Conservation (phyloP, 352 stramenopile species). For the Phytophthora podocarpi region DNA sequence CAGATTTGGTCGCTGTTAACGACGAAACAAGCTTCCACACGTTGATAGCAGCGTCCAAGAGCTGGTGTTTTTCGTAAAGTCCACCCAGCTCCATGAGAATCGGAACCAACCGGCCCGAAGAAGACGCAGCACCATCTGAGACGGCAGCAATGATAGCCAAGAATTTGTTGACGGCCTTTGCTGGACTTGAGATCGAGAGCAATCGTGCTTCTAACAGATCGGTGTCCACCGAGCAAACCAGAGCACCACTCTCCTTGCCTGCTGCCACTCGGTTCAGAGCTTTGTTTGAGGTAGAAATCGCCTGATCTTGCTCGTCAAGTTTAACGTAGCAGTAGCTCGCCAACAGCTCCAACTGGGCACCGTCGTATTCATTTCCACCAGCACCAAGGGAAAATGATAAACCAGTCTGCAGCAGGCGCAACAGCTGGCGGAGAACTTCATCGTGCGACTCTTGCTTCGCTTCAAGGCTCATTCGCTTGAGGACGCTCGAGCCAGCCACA, state of each 20-base stretch:
- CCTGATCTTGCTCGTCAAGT: conserved; percentile 29
- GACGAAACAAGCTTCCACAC: conserved; percentile 67
- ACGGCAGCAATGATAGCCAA: conserved; percentile 23
- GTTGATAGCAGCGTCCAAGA: conserved; percentile 57
- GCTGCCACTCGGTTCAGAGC: conserved; percentile 34
- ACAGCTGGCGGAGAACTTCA: conserved; percentile 23
- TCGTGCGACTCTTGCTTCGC: conserved; percentile 12
- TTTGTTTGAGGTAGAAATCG: conserved; percentile 13
- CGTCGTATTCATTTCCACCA: conserved; percentile 16
- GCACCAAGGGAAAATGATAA: conserved; percentile 30
- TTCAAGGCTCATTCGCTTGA: conserved; percentile 45
- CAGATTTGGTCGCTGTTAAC: conserved; percentile 31
- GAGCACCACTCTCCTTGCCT: neutral
- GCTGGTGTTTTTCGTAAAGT: conserved; percentile 53
- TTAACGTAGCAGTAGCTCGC: conserved; percentile 49
- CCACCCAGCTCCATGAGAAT: conserved; percentile 67
- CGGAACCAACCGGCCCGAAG: conserved; percentile 31
- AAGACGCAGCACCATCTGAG: conserved; percentile 9
- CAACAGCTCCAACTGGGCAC: conserved; percentile 44
- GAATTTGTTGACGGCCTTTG: conserved; percentile 43
- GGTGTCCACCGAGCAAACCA: conserved; percentile 10
- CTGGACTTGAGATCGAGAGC: conserved; percentile 28
- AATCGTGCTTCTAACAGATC: conserved; percentile 59
- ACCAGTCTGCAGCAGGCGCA: conserved; percentile 48
- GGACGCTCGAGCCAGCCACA: conserved; percentile 48